These are phyloP conservation scores for Cornus controversa DNA, from an alignment of 148 eudicot species.

Conservation along the genomic window DNA sequence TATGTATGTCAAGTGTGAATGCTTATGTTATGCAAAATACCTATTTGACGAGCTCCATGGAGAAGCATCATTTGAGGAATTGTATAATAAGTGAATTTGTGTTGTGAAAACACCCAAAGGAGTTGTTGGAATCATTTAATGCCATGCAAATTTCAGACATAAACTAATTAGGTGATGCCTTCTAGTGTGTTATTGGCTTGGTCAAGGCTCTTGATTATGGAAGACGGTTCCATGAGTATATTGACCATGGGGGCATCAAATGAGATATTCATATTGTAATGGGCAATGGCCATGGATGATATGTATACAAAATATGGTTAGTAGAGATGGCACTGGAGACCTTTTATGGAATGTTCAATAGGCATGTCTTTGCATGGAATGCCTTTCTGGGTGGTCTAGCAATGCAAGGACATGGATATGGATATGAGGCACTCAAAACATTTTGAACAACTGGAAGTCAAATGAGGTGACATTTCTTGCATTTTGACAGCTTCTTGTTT, in stretches of 20 bases:
- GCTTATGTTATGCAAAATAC: background rate
- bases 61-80: background rate
- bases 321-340: slow-evolving; percentile 3
- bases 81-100: background rate
- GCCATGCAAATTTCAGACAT: background rate
- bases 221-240: slow-evolving; percentile 10
- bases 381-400: background rate
- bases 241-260: background rate
- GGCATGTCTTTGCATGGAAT: background rate
- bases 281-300: slow-evolving; percentile 4
- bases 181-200: background rate
- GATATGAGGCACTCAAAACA: background rate
- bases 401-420: background rate
- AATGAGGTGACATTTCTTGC: slow-evolving; percentile 14
- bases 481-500: slow-evolving; percentile 2
- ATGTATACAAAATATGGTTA: slow-evolving; percentile 10
- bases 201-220: slow-evolving; percentile 8
- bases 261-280: background rate
- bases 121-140: background rate
- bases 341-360: background rate
- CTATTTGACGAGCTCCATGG: background rate
- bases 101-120: background rate
- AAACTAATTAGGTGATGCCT: background rate
- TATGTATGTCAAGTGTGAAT: background rate
- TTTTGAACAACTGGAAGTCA: slow-evolving; percentile 6